These are phyloP conservation scores for Echeveria elegans DNA, from an alignment of 164 flowering plant species.

Conservation along the genomic window DNA sequence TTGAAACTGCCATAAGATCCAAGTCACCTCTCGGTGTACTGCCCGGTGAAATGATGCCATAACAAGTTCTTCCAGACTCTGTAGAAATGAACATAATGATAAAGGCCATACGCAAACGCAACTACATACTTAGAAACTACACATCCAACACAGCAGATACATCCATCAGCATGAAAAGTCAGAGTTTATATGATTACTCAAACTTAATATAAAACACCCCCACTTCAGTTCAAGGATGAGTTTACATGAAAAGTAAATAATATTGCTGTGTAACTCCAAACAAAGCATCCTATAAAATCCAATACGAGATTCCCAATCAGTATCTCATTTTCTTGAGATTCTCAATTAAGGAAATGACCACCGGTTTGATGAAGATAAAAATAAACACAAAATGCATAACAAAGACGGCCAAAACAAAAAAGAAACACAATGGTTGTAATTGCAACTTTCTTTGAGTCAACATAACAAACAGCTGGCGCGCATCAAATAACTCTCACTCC, in stretches of 20 bases:
- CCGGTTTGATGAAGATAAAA: too few relatives aligned
- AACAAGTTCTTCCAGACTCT: slow-evolving; percentile 13
- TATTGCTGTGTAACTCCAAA: too few relatives aligned
- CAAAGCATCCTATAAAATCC: too few relatives aligned
- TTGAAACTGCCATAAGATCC: too few relatives aligned
- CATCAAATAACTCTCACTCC: too few relatives aligned
- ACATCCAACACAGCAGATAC: background rate
- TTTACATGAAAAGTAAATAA: too few relatives aligned
- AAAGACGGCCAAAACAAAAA: background rate
- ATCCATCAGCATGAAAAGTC: background rate
- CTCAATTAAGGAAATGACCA: too few relatives aligned
- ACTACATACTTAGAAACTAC: background rate
- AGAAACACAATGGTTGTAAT: background rate
- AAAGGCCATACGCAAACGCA: too few relatives aligned
- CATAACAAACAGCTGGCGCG: background rate
- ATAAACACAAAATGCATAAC: background rate
- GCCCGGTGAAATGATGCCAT: slow-evolving; percentile 25
- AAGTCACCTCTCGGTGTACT: slow-evolving; percentile 43
- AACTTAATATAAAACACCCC: too few relatives aligned
- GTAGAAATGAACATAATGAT: background rate
- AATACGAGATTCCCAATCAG: background rate
- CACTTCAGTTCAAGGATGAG: too few relatives aligned
- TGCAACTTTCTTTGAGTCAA: too few relatives aligned
- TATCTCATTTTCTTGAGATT: background rate
- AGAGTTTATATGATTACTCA: too few relatives aligned